Evolutionary conservation across 768 basidiomycete genomes (phyloP), one percentile per base, ranked within the genome.

Genomic region (Rubroboletus pulcherrimus): DNA sequence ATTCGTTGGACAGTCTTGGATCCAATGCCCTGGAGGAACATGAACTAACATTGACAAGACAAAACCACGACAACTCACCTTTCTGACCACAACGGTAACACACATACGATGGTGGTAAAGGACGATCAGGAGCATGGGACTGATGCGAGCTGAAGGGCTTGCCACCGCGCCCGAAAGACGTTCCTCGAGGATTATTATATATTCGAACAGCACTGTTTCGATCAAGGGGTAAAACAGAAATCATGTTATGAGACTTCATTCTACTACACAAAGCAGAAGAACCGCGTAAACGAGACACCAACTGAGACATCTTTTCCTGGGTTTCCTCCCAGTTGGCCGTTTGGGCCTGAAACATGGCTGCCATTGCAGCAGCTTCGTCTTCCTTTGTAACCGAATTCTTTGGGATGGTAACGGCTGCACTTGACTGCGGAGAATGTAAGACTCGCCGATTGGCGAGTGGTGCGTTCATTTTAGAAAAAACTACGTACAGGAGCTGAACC

Each of bases 271-370:
- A 66, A 71, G 82, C 74, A 81, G 77, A 75, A 79, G 72, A 76
- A 77, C 76, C 70, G 71, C 67, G 66, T 65, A 72, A 70, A 80
- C 79, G 78, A 77, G 75, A 84, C 78, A 94, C 95, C 79, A 80
- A 99, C 97, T 93, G 87, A 70, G 94, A 89, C 95, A 99, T 98
- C 82, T 96, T 93, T 81, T 98, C 94, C 77, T 98, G 93, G 68
- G 94, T 89, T 82, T 95, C 91, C 78, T 97, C 90, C 97, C 96
- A 99, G 74, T 94, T 91, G 60, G 91, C 86, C 39, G 86, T 86
- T 74, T 93, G 91, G 57, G 90, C 90, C 73, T 91, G 88, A 72
- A 98, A 95, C 91, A 99, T 97, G 63, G 95, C 95, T n/a, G 88
- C 89, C 80, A 99, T 91, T 35, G 92, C 89, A n/a, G 89, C 91